Percentiles rank a stretch among this genome's conserved stretches.
phyloP scores from a whole-genome alignment of 495 filamentous ascomycete species.

The Penicillium canariense region DNA sequence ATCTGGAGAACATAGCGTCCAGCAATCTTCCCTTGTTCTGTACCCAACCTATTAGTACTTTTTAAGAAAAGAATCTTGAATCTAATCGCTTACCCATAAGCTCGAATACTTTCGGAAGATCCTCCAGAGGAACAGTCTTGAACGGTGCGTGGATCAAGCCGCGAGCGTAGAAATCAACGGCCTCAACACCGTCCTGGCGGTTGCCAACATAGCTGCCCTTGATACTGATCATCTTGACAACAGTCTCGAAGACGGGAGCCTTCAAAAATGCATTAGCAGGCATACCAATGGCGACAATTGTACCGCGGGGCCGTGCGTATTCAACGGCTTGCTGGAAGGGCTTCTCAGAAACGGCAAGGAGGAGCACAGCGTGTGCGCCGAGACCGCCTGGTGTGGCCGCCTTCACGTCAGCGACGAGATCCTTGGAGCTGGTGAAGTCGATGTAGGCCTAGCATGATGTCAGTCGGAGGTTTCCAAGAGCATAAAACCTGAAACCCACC shows the following conservation, averaged over 20 bases:
- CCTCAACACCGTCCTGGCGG: constrained; percentile 78
- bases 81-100: constrained; percentile 52
- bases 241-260: constrained; percentile 82
- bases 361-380: constrained; percentile 83
- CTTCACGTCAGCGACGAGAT: constrained; percentile 83
- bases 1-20: constrained; percentile 86
- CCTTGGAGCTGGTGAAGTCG: constrained; percentile 70
- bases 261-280: constrained; percentile 74
- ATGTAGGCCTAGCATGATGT: constrained; percentile 51
- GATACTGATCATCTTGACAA: constrained; percentile 87
- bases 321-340: constrained; percentile 91
- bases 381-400: constrained; percentile 70
- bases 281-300: constrained; percentile 81
- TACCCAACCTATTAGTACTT: constrained; percentile 6
- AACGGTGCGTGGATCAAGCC: constrained; percentile 83
- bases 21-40: constrained; percentile 71
- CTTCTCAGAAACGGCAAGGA: constrained; percentile 81
- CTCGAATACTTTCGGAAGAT: constrained; percentile 74
- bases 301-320: constrained; percentile 77
- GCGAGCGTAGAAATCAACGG: constrained; percentile 80
- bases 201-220: constrained; percentile 93
- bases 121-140: constrained; percentile 74
- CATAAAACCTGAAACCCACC: constrained; percentile 12
- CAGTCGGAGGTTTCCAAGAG: not conserved
- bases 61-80: not conserved